Conservation (phyloP, 225 moss, liverwort and hornwort species). For the Physcomitrellopsis africana region DNA sequence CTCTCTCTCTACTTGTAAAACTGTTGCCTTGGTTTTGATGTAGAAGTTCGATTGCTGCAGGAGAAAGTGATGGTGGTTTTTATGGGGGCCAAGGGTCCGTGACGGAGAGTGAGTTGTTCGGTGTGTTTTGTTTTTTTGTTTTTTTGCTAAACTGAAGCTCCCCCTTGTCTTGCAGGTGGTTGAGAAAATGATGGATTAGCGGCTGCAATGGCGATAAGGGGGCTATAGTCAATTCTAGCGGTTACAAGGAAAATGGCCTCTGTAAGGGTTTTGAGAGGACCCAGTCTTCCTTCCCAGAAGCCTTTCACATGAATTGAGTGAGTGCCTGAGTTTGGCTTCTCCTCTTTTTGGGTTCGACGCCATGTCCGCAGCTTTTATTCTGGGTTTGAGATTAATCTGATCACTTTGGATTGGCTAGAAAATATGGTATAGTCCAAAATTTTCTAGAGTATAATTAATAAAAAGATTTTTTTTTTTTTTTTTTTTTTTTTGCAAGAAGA, state of each 20-base stretch:
- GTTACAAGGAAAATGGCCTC: slow-evolving; percentile 16
- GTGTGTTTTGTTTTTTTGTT: background rate
- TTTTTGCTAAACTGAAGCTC: no score
- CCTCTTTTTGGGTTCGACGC: no score
- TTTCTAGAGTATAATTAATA: no score
- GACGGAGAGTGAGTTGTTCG: background rate
- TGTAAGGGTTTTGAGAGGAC: background rate
- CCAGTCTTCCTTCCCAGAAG: background rate
- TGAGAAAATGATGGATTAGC: slow-evolving; percentile 30
- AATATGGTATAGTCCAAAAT: no score
- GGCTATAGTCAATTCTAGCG: slow-evolving; percentile 17
- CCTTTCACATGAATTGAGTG: slow-evolving; percentile 20
- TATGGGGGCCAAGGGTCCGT: background rate
- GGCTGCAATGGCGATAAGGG: slow-evolving; percentile 6
- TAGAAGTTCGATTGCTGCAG: background rate
- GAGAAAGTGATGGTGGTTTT: background rate
- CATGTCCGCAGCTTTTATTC: no score
- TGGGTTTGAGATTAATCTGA: no score
- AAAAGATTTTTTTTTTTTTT: no score
- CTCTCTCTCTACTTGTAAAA: background rate
- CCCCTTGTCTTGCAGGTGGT: background rate
- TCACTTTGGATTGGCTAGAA: no score
- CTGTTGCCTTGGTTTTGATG: no score
- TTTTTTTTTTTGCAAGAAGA: no score
- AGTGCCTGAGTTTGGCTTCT: no score